Evolutionary conservation across 768 basidiomycete genomes (phyloP).

Genomic region (Collybiopsis confluens): DNA sequence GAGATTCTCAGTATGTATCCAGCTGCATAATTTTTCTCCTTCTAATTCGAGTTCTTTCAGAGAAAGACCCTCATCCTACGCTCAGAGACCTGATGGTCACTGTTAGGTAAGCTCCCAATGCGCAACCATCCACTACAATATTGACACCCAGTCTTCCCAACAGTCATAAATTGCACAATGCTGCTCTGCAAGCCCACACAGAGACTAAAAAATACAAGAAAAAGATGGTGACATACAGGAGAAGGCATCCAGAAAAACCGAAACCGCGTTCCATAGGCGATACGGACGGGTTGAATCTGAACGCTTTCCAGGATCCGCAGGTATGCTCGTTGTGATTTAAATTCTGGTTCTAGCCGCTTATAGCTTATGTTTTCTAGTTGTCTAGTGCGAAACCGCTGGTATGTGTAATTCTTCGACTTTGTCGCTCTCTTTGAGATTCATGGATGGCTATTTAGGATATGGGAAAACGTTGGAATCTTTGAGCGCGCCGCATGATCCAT

Average conservation of each 20-base stretch:
- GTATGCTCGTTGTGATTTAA: not conserved
- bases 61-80: constrained; percentile 4
- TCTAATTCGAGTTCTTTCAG: not conserved
- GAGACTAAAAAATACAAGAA: constrained; percentile 2
- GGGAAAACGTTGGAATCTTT: not conserved
- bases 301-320: constrained; percentile 8
- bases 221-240: not conserved
- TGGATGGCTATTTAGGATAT: not conserved
- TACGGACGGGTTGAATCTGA: constrained; percentile 7
- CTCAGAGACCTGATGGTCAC: constrained; percentile 3
- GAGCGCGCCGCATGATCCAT: no score
- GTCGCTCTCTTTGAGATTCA: no score
- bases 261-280: not conserved
- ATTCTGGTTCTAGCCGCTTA: not conserved
- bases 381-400: constrained; percentile 1
- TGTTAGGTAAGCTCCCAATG: constrained; percentile 2
- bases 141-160: no score
- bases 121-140: no score
- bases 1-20: constrained; percentile 4
- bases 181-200: not conserved
- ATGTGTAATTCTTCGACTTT: not conserved
- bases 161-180: constrained; percentile 1
- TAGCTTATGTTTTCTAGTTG: not conserved
- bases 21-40: not conserved
- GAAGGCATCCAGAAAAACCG: not conserved